Conservation (phyloP, 2,329 filamentous ascomycete species). For the Aspergillus eucalypticola region DNA sequence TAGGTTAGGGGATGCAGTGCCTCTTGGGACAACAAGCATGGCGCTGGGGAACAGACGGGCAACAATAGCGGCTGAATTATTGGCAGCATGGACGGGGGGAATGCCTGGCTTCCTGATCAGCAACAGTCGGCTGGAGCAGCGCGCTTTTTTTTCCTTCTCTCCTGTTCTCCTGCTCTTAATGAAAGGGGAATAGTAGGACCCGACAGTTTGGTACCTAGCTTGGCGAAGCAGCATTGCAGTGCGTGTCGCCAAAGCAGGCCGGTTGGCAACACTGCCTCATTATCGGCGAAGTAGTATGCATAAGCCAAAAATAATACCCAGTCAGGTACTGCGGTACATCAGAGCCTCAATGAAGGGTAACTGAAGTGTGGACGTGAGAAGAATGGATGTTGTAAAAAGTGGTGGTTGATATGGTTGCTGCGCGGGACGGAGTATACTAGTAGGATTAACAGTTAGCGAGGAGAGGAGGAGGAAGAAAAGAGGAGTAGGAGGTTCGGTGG, state of each 20-base stretch:
- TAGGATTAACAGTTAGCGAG: neutral
- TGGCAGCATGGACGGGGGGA: slow-evolving; percentile 9
- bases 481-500: neutral
- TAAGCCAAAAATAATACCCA: neutral
- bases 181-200: slow-evolving; percentile 32
- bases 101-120: slow-evolving; percentile 18
- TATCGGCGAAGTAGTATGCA: slow-evolving; percentile 1
- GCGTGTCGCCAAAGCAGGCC: slow-evolving; percentile 27
- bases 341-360: neutral
- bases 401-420: no score
- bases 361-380: neutral
- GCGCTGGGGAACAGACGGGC: slow-evolving; percentile 4
- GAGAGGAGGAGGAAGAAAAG: neutral
- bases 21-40: neutral
- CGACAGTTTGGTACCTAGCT: slow-evolving; percentile 36
- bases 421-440: no score
- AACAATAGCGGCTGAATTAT: slow-evolving; percentile 13
- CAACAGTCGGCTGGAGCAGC: slow-evolving; percentile 16
- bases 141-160: slow-evolving; percentile 16
- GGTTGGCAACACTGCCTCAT: slow-evolving; percentile 33
- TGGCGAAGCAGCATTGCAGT: slow-evolving; percentile 39
- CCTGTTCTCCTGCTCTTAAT: slow-evolving; percentile 9
- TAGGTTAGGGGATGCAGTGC: neutral
- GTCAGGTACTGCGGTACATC: neutral
- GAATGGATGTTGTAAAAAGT: neutral